These are phyloP conservation scores for Lecanicillium sp. DNA, from an alignment of 2,329 filamentous ascomycete species.

Conservation along the genomic window DNA sequence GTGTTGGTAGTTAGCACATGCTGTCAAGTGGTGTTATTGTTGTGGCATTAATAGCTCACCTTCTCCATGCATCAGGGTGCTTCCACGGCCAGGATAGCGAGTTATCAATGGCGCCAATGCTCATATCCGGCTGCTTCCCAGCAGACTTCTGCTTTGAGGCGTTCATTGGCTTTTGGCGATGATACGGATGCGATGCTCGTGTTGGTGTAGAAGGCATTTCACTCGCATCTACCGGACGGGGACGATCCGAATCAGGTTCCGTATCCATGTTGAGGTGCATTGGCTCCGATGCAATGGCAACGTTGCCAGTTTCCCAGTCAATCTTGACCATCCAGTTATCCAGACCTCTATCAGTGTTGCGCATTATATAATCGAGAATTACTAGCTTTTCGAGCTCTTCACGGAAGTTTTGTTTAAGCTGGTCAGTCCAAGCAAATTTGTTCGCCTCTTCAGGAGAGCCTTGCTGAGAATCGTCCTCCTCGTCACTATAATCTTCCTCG, in stretches of 20 bases:
- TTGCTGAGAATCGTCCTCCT: slow-evolving; percentile 36
- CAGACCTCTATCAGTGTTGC: slow-evolving; percentile 90
- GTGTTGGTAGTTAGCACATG: neutral
- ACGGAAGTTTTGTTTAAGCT: slow-evolving; percentile 81
- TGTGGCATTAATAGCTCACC: slow-evolving; percentile 23
- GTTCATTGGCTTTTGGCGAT: slow-evolving; percentile 76
- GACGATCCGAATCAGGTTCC: slow-evolving; percentile 36
- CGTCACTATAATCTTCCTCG: slow-evolving; percentile 57
- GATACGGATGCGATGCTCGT: slow-evolving; percentile 57
- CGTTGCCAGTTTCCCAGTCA: slow-evolving; percentile 73
- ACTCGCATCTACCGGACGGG: slow-evolving; percentile 51
- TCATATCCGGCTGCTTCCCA: slow-evolving; percentile 50
- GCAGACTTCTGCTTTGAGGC: slow-evolving; percentile 46
- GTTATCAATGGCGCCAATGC: slow-evolving; percentile 92
- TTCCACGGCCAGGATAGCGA: slow-evolving; percentile 99
- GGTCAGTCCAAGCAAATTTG: slow-evolving; percentile 78
- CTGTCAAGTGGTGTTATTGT: neutral
- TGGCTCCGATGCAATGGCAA: slow-evolving; percentile 80
- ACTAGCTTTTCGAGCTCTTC: slow-evolving; percentile 96
- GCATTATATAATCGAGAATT: slow-evolving; percentile 97
- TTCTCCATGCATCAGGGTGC: slow-evolving; percentile 81
- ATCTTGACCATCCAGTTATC: slow-evolving; percentile 99
- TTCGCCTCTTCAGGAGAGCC: slow-evolving; percentile 45
- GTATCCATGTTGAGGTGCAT: slow-evolving; percentile 55
- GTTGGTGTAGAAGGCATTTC: slow-evolving; percentile 32